Percentiles rank a stretch among this genome's conserved stretches.
Evolutionary conservation across 1,284 basidiomycete species (phyloP).

Genomic region (Mycena sp.): DNA sequence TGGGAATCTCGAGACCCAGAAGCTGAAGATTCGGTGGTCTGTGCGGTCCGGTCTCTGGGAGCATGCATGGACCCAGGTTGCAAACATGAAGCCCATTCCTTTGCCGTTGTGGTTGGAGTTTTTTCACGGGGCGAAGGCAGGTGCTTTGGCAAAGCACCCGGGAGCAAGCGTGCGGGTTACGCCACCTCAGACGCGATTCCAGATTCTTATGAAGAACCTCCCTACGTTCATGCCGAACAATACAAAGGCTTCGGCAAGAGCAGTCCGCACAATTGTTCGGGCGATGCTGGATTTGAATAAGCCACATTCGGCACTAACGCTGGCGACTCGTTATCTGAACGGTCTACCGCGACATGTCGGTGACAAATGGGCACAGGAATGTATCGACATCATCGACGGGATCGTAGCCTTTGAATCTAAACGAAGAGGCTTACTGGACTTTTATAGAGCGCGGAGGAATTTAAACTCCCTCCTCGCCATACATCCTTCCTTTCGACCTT

Average conservation of each 20-base stretch:
- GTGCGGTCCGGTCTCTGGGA: slow-evolving; percentile 59
- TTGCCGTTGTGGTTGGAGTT: slow-evolving; percentile 64
- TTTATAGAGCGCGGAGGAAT: slow-evolving; percentile 49
- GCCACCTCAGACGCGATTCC: slow-evolving; percentile 23
- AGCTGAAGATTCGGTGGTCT: slow-evolving; percentile 58
- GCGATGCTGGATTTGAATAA: slow-evolving; percentile 19
- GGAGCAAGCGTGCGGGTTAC: background rate
- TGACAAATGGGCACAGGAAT: slow-evolving; percentile 40
- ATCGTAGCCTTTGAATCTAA: slow-evolving; percentile 46
- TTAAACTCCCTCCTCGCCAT: slow-evolving; percentile 54
- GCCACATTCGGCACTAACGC: slow-evolving; percentile 46
- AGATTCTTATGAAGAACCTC: slow-evolving; percentile 25
- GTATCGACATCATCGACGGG: slow-evolving; percentile 58
- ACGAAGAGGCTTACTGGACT: slow-evolving; percentile 47
- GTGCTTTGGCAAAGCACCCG: slow-evolving; percentile 45
- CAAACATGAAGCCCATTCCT: slow-evolving; percentile 40
- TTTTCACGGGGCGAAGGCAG: slow-evolving; percentile 41
- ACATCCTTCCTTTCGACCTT: slow-evolving; percentile 62
- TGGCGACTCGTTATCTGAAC: slow-evolving; percentile 54
- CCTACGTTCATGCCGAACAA: slow-evolving; percentile 18
- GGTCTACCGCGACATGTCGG: slow-evolving; percentile 51
- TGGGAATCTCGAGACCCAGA: slow-evolving; percentile 55
- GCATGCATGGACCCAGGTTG: slow-evolving; percentile 51
- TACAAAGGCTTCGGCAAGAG: slow-evolving; percentile 2
- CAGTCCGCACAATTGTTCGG: slow-evolving; percentile 16